Base-by-base conservation (phyloP, 2,329 filamentous ascomycete species). In the Diaporthe batatas region DNA sequence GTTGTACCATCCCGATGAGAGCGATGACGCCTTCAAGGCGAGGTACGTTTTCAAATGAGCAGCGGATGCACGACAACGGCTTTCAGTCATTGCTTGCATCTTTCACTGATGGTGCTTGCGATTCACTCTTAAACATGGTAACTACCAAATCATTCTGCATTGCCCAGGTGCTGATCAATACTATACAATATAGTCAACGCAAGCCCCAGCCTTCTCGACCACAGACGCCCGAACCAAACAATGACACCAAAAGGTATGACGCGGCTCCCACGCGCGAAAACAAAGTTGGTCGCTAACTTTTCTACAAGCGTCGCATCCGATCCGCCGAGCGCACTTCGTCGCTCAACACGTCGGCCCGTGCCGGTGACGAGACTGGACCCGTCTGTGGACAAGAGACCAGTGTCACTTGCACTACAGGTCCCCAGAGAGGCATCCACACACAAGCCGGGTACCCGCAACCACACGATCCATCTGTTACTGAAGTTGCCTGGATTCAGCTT, bases 401-500 rank as follows among this genome's bases (percentile, higher is more conserved):
- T 29, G 4, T 7, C 29, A 29, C 29, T 29, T 29, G 29, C 49
- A 39, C 42, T 16, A 34, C 54, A 59, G 32, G 11, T 6, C 32
- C 23, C 68, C 32, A 36, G 58, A 49, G 58, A 47, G n/a, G n/a
- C 47, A 6, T 23, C 47, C 21, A 55, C 16, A 25, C 68, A 68
- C 32, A 59, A 44, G 18, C 36, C 36, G 4, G 73, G 49, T 6
- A 55, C 67, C 2, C 34, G 58, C n/a, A 71, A 73, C 10, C 47
- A 36, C 36, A 64, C 59, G 1, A 34, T 73, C 5, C 71, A 73
- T 29, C 18, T 23, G 23, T 68, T 74, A 36, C 44, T 74, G 25
- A 64, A 57, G 11, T 59, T 74, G 14, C 73, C 73, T 3, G 73
- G 73, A 14, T 74, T 74, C 39, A 18, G 18, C 23, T 70, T 70